A percentile compares a stretch with the other conserved stretches of the same genome.
Evolutionary conservation across 2,329 filamentous ascomycete species (phyloP).

Genomic region (Colletotrichum cordylinicola): DNA sequence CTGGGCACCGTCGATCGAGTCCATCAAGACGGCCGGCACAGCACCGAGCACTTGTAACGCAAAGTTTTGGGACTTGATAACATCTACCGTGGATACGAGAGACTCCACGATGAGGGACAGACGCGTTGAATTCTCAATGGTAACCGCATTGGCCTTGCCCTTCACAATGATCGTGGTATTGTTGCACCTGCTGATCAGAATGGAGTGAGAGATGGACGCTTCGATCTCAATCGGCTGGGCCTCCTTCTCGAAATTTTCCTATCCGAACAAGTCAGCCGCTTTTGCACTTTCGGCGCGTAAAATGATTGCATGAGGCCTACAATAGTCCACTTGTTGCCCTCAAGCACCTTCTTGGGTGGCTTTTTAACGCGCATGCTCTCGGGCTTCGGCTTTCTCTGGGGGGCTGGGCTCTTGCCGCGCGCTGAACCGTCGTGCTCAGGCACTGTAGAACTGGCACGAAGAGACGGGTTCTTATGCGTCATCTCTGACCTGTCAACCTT

Average conservation of each 20-base stretch:
- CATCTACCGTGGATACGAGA: constrained; percentile 88
- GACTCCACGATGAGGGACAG: constrained; percentile 88
- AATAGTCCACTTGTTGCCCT: constrained; percentile 93
- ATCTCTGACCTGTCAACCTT: constrained; percentile 96
- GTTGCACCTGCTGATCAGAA: constrained; percentile 91
- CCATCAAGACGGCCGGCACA: constrained; percentile 86
- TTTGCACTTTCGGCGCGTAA: constrained; percentile 5
- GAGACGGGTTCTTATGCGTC: constrained; percentile 96
- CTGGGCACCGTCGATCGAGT: constrained; percentile 90
- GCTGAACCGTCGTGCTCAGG: constrained; percentile 60
- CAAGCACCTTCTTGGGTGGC: constrained; percentile 77
- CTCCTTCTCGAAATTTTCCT: constrained; percentile 91
- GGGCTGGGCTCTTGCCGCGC: constrained; percentile 84
- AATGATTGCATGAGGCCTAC: constrained; percentile 48
- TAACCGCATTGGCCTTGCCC: constrained; percentile 97
- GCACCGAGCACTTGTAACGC: constrained; percentile 89
- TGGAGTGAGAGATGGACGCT: constrained; percentile 82
- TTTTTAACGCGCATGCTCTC: constrained; percentile 87
- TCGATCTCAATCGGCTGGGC: constrained; percentile 78
- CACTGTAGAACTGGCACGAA: constrained; percentile 77
- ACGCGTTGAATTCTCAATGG: constrained; percentile 86
- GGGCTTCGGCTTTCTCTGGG: constrained; percentile 86
- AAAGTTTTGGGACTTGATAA: constrained; percentile 95
- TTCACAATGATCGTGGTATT: constrained; percentile 88
- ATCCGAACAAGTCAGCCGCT: neutral